Evolutionary conservation across 1,284 basidiomycete species (phyloP).

Genomic region (Mycena citricolor): DNA sequence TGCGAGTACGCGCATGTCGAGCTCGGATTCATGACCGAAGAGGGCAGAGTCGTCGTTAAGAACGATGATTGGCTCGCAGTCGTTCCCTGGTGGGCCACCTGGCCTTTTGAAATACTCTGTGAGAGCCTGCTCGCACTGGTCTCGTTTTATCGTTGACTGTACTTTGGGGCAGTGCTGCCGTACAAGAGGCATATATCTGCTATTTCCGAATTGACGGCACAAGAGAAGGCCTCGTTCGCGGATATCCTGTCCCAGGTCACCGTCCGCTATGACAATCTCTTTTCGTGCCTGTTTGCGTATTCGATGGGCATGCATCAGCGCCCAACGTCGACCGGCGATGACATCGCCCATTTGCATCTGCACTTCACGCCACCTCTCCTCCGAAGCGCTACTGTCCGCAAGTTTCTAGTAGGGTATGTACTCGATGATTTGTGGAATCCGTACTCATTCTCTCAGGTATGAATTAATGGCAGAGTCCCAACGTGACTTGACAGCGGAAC

Average conservation of each 20-base stretch:
- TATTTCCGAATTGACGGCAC: conserved; percentile 56
- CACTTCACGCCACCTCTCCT: conserved; percentile 90
- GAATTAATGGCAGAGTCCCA: conserved; percentile 93
- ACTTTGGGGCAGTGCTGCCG: conserved; percentile 60
- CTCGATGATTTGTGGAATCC: not conserved
- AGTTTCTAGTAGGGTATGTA: conserved; percentile 88
- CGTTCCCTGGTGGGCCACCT: conserved; percentile 96
- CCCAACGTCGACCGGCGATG: conserved; percentile 56
- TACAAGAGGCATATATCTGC: conserved; percentile 77
- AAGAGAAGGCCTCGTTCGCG: conserved; percentile 68
- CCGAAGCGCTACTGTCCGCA: conserved; percentile 79
- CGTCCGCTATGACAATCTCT: conserved; percentile 83
- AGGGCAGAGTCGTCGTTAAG: conserved; percentile 69
- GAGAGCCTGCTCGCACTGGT: conserved; percentile 23
- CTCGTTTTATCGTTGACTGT: not conserved
- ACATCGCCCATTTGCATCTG: conserved; percentile 82
- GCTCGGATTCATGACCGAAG: conserved; percentile 40
- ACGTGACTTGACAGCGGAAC: conserved; percentile 88
- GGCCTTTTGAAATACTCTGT: conserved; percentile 92
- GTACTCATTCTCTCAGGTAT: conserved; percentile 50
- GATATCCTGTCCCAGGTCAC: conserved; percentile 66
- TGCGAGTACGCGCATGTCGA: conserved; percentile 86
- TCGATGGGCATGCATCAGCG: conserved; percentile 95
- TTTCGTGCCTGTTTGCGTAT: conserved; percentile 88
- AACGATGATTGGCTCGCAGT: conserved; percentile 85